Evolutionary conservation across 805 yeast genomes (phyloP).

Genomic region (Wickerhamiella qilinensis): DNA sequence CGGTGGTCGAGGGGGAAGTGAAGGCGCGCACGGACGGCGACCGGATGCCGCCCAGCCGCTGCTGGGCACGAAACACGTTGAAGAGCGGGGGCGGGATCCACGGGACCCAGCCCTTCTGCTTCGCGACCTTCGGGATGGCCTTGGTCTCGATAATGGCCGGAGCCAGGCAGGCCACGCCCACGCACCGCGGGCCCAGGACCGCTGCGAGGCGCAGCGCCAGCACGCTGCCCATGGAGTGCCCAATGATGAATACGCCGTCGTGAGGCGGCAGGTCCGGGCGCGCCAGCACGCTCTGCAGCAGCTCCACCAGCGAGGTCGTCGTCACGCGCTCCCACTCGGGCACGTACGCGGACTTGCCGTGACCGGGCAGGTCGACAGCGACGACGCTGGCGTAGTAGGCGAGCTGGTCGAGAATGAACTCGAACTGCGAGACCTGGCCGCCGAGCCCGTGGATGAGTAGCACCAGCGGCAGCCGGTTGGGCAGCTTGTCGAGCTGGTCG

Average conservation of each 20-base stretch:
- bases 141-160: neutral
- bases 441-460: slow-evolving; percentile 79
- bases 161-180: neutral
- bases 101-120: slow-evolving; percentile 12
- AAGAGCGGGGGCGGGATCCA: slow-evolving; percentile 26
- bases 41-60: slow-evolving; percentile 44
- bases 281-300: slow-evolving; percentile 9
- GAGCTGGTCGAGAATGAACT: slow-evolving; percentile 47
- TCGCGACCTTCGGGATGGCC: slow-evolving; percentile 4
- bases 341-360: slow-evolving; percentile 33
- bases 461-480: slow-evolving; percentile 34
- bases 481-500: slow-evolving; percentile 16
- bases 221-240: slow-evolving; percentile 6
- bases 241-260: slow-evolving; percentile 36
- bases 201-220: slow-evolving; percentile 29
- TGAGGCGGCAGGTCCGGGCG: slow-evolving; percentile 30
- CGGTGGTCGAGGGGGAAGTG: slow-evolving; percentile 23
- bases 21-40: slow-evolving; percentile 47
- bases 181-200: slow-evolving; percentile 11
- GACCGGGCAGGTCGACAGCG: slow-evolving; percentile 77
- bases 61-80: slow-evolving; percentile 38
- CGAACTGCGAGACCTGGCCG: slow-evolving; percentile 78
- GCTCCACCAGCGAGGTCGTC: slow-evolving; percentile 8
- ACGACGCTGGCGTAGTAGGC: slow-evolving; percentile 46
- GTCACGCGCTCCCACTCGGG: slow-evolving; percentile 20